Evolutionary conservation across 2,329 filamentous ascomycete species (phyloP).

Genomic region (Fusarium abutilonis): DNA sequence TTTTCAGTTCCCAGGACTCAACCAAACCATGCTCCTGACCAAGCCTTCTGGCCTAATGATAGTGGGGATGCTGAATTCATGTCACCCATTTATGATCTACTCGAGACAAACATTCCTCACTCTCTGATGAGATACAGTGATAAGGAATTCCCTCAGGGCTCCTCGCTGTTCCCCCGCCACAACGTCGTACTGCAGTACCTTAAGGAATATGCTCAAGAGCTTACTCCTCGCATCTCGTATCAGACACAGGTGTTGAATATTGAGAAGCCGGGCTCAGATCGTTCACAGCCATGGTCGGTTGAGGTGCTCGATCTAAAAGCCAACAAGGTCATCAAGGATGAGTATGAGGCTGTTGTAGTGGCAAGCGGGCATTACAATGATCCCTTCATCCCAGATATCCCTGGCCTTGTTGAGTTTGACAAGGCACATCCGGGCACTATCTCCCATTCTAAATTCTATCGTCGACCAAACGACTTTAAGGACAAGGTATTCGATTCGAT

Average conservation of each 20-base stretch:
- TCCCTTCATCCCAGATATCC: conserved; percentile 66
- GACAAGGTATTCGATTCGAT: conserved; percentile 42
- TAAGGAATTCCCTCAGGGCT: conserved; percentile 63
- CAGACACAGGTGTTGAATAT: conserved; percentile 67
- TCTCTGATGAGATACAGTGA: conserved; percentile 76
- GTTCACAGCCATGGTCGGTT: conserved; percentile 57
- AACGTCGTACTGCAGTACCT: conserved; percentile 72
- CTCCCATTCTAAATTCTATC: conserved; percentile 75
- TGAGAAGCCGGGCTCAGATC: conserved; percentile 33
- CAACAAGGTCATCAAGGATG: conserved; percentile 31
- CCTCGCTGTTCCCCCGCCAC: conserved; percentile 74
- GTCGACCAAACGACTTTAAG: conserved; percentile 53
- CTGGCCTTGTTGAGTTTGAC: conserved; percentile 65
- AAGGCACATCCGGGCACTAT: conserved; percentile 59
- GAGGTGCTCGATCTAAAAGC: conserved; percentile 46
- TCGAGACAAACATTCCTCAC: conserved; percentile 82
- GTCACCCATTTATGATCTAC: conserved; percentile 74
- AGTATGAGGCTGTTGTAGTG: conserved; percentile 71
- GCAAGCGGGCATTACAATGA: conserved; percentile 72
- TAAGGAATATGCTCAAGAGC: conserved; percentile 68
- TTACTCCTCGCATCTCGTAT: conserved; percentile 67
- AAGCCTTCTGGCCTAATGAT: conserved; percentile 51
- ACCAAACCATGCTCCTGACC: conserved; percentile 53
- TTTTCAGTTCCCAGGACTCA: conserved; percentile 47
- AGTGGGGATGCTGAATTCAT: conserved; percentile 61